Base-by-base conservation (phyloP, 2,329 filamentous ascomycete genomes). In the Alternaria arborescens region DNA sequence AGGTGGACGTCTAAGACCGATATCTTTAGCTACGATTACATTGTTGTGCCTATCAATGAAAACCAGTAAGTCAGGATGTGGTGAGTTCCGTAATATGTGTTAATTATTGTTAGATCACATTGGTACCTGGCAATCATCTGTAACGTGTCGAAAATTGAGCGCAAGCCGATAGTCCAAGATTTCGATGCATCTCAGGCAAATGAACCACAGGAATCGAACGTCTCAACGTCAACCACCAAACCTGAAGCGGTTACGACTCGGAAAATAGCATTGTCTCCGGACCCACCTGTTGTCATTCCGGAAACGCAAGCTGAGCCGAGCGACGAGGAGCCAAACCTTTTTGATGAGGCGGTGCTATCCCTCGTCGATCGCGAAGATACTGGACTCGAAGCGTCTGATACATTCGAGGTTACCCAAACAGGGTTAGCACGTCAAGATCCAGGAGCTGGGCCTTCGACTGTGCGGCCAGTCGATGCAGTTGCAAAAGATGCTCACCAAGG, bases 51-150 rank as follows among this genome's bases (percentile, higher is more conserved):
- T 0, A 92, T 99, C 76, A 96, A 97, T 70, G 91, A 97, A 74
- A 46, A 50, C 4, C 83, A 88, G 68, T 73, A 64, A 20, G 72
- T 47, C 14, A 28, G 59, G 69, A 51, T 22, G 18, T 22, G 7
- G 10, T 6, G 2, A 7, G 10, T 10, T 24, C 16, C 24, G 26
- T 22, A 42, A 3, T 5, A 24, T 11, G 4, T 30, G 40, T 55
- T 70, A 47, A 72, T 28, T 11, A 3, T 30, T n/a, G 18, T 4
- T 41, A 65, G 59, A 20, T 56, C 64, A 1, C 95, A 99, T 78
- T 99, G 96, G 95, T 98, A 95, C 78, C 82, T 98, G 66, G 93
- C 93, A 8, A 94, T 99, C 57, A 94, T 99, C 53, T 97, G 93
- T 85, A 97, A 99, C 71, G 85, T 94, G 3, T 86, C 88, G 4